These are phyloP conservation scores for Paramyrothecium roridum DNA, from an alignment of 2,329 filamentous ascomycete genomes.

Conservation along the genomic window DNA sequence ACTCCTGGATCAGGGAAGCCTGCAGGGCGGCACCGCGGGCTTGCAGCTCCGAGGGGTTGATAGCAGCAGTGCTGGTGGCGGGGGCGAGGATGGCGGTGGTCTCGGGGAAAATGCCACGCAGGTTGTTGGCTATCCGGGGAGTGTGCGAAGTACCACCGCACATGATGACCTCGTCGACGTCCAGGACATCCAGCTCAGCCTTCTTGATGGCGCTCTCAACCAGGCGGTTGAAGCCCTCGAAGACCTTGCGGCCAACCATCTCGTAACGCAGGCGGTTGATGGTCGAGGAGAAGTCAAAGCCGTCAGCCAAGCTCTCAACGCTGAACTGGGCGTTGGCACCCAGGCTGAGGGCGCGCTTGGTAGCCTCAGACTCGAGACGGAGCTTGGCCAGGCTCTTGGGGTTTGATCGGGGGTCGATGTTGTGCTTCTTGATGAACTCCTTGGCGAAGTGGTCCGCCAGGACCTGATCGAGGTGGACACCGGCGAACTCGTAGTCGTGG, in stretches of 20 bases:
- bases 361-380: constrained; percentile 83
- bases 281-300: constrained; percentile 85
- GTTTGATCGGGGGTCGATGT: constrained; percentile 80
- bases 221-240: constrained; percentile 82
- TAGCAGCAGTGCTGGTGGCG: constrained; percentile 69
- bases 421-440: constrained; percentile 98
- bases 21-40: constrained; percentile 92
- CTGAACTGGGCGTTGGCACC: constrained; percentile 87
- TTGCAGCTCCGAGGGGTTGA: constrained; percentile 91
- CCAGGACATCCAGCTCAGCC: constrained; percentile 85
- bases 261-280: constrained; percentile 95
- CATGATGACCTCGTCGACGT: constrained; percentile 92
- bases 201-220: constrained; percentile 86
- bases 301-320: constrained; percentile 85
- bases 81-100: constrained; percentile 78
- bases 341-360: constrained; percentile 88
- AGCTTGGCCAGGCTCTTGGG: constrained; percentile 84
- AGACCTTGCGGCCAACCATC: constrained; percentile 80
- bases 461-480: constrained; percentile 81
- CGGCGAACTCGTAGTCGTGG: constrained; percentile 93
- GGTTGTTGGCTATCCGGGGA: constrained; percentile 82
- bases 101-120: constrained; percentile 77
- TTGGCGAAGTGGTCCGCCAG: constrained; percentile 97
- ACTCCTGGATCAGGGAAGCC: constrained; percentile 90
- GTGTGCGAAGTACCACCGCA: constrained; percentile 91